Evolutionary conservation across 139 green algal species (phyloP), one percentile per base, ranked within the genome.

Genomic region (Eudorina sp.): DNA sequence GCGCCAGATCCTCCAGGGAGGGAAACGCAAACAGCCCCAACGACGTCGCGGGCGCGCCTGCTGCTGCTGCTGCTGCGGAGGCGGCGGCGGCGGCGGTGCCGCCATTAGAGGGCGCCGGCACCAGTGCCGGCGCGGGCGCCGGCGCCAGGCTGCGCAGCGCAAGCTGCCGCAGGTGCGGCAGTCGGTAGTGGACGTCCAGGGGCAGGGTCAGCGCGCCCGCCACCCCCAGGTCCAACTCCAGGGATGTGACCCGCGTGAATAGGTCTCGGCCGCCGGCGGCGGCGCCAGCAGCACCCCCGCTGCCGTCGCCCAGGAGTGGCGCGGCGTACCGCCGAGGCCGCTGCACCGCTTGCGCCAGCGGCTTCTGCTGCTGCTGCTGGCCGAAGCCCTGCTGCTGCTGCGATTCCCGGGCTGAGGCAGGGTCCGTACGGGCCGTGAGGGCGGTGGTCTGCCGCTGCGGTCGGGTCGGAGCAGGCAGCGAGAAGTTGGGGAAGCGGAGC

Each of bases 401-500:
- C n/a, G n/a, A n/a, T n/a, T n/a, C n/a, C n/a, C n/a, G n/a, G n/a
- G n/a, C n/a, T n/a, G n/a, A n/a, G n/a, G n/a, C n/a, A n/a, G n/a
- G n/a, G n/a, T n/a, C n/a, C n/a, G n/a, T n/a, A n/a, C n/a, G n/a
- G 4, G 68, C 36, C 14, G 36, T 25, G 43, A 0, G 2, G 31
- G 31, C 5, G n/a, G 1, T 1, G 2, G 45, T n/a, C 74, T 34
- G 31, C 46, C n/a, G 74, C 48, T 68, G 46, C 6, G 8, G 75
- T 31, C 16, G 75, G 6, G 8, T 43, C 27, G 45, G 75, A 9
- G 73, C 19, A 48, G 73, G 45, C 29, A 83, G 74, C 46, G 70
- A 53, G 76, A 84, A 84, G 76, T 70, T 70, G 29, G 76, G 51
- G 53, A 84, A 84, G 34, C 36, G 76, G 8, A 84, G 36, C 4